phyloP scores from a whole-genome alignment of 2,329 filamentous ascomycete genomes.

The Aspergillus jensenii region DNA sequence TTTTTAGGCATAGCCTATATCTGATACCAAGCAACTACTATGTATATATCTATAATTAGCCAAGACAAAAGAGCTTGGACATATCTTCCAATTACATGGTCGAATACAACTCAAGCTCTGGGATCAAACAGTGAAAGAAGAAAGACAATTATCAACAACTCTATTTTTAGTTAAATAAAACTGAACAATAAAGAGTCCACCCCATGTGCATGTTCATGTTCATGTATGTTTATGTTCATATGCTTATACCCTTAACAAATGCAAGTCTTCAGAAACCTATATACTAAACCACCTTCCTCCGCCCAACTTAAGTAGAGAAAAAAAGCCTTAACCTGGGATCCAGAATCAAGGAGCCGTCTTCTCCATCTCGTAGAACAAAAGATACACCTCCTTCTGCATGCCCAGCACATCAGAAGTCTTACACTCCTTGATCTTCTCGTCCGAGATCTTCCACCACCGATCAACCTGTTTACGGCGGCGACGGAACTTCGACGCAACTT shows the following conservation, averaged over 20 bases:
- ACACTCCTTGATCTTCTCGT: conserved; percentile 93
- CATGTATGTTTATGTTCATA: background rate
- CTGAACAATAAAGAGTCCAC: background rate
- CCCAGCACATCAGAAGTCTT: conserved; percentile 87
- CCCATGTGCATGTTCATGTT: background rate
- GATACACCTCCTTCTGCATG: conserved; percentile 94
- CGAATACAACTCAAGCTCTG: background rate
- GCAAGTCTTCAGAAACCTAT: background rate
- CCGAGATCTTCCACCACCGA: conserved; percentile 96
- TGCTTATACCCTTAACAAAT: background rate
- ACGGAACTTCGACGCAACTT: conserved; percentile 43
- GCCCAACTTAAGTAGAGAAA: background rate
- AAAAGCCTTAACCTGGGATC: too few relatives aligned
- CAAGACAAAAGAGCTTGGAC: background rate
- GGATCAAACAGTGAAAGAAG: background rate
- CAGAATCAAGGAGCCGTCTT: conserved; percentile 28
- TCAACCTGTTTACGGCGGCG: conserved; percentile 65
- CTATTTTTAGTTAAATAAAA: background rate
- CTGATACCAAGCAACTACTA: too few relatives aligned
- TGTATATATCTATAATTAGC: background rate
- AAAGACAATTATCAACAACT: background rate
- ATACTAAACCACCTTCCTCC: background rate
- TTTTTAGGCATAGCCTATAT: too few relatives aligned
- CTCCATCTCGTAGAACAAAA: conserved; percentile 93
- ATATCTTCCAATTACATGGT: background rate